Evolutionary conservation across 768 basidiomycete species (phyloP), one percentile per base, ranked within the genome.

Genomic region (Lactarius quietus): DNA sequence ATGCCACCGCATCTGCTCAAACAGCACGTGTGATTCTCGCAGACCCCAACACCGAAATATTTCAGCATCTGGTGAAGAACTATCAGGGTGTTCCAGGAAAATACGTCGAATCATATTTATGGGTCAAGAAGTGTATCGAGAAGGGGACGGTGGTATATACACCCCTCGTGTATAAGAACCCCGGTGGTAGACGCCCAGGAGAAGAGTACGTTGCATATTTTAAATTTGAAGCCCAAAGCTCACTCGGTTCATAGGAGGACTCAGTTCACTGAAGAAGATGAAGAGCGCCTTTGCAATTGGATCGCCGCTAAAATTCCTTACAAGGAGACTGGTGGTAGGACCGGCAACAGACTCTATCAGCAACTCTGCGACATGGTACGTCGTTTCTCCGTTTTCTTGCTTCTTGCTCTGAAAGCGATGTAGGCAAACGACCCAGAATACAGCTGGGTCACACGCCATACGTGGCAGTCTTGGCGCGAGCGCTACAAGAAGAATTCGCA

Each of bases 381-480:
- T 72, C 41, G 12, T 38, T 10, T 62, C 55, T n/a, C 5, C 35
- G 17, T n/a, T 20, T 43, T 38, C 36, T 14, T 1, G 7, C 55
- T 12, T 62, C 14, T 23, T 36, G 56, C 62, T 5, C 8, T 59
- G 53, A 39, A 35, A 54, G 55, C 39, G 20, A 20, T 39, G 10
- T 68, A 92, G 90, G 79, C 78, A 56, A 75, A 76, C 57, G 87
- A 91, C 66, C 86, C 89, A 2, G 89, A 90, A 67, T 92, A 85
- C 70, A 79, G 82, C 0, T 93, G 91, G 91, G 92, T 92, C 23
- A 81, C 79, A 29, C 86, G 90, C 18, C 91, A 93, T 73, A 92
- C 90, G 2, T 93, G 91, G 91, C 90, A 92, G 69, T 93, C 91
- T 18, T 93, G 91, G 91, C 84, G 92, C 31, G 91, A 93, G 72